Conservation (phyloP, 2,329 filamentous ascomycete genomes). For the Aspergillus melleus region DNA sequence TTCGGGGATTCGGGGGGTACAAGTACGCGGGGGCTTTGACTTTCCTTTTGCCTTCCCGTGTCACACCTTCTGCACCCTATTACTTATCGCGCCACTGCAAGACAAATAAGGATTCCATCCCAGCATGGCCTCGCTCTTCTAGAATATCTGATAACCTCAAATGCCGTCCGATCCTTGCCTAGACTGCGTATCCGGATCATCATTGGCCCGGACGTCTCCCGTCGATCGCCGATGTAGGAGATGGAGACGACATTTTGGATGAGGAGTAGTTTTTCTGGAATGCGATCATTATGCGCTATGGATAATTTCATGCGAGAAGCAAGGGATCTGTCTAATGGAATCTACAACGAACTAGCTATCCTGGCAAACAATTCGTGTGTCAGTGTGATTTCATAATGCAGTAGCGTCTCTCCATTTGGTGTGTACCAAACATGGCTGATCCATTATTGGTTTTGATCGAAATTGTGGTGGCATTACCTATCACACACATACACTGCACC, state of each 20-base stretch:
- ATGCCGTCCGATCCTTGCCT: background rate
- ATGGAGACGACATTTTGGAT: background rate
- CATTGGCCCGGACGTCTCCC: background rate
- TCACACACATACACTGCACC: too few species aligned
- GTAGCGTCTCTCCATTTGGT: background rate
- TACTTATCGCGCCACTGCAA: too few species aligned
- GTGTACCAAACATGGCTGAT: background rate
- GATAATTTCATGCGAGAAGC: background rate
- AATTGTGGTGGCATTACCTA: too few species aligned
- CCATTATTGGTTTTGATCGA: background rate
- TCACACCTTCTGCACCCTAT: too few species aligned
- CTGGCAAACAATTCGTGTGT: background rate
- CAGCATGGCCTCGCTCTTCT: background rate
- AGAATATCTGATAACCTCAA: background rate
- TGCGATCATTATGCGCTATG: background rate
- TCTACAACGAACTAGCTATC: too few species aligned
- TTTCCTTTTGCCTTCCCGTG: background rate
- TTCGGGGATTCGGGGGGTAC: too few species aligned
- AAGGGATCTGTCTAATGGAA: background rate
- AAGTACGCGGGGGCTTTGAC: background rate
- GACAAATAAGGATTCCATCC: background rate
- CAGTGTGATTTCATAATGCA: background rate
- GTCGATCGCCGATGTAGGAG: background rate
- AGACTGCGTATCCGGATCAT: background rate
- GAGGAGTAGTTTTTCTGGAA: too few species aligned